Evolutionary conservation across 352 stramenopile species (phyloP).

Genomic region (Phytophthora tubulina): DNA sequence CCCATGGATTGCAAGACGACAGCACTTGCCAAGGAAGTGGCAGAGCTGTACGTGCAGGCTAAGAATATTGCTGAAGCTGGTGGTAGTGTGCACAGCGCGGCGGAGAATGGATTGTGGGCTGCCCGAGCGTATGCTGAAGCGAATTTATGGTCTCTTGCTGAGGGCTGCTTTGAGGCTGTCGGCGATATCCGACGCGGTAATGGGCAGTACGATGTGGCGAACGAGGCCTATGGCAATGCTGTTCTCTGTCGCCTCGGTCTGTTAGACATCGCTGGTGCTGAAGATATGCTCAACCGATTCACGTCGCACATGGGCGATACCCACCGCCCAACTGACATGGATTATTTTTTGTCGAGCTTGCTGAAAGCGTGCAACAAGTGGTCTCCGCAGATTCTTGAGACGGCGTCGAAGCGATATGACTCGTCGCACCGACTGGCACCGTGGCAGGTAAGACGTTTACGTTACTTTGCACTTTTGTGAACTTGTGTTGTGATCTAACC

Average conservation of each 20-base stretch:
- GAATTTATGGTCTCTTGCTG: conserved; percentile 58
- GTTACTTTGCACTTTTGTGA: background rate
- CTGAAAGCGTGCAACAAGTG: conserved; percentile 70
- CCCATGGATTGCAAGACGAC: conserved; percentile 53
- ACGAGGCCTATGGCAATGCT: conserved; percentile 68
- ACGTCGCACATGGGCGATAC: conserved; percentile 43
- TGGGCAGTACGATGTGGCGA: conserved; percentile 46
- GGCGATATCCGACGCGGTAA: conserved; percentile 59
- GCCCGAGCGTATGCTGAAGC: conserved; percentile 64
- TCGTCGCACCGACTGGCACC: conserved; percentile 52
- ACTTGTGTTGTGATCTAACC: conserved; percentile 3
- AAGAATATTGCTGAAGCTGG: conserved; percentile 67
- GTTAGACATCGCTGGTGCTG: conserved; percentile 63
- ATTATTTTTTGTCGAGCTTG: conserved; percentile 59
- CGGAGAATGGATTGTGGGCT: conserved; percentile 63
- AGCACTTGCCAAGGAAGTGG: conserved; percentile 48
- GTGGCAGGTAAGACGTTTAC: conserved; percentile 63
- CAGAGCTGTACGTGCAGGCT: conserved; percentile 61
- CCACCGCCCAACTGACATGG: conserved; percentile 56
- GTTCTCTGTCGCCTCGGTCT: conserved; percentile 70
- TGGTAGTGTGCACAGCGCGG: conserved; percentile 54
- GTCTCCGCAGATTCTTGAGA: conserved; percentile 59
- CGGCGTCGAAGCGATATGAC: conserved; percentile 62
- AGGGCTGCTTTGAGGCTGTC: conserved; percentile 65
- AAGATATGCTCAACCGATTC: conserved; percentile 61